A percentile compares a stretch with the other conserved stretches of the same genome.
These are phyloP conservation scores for Aspergillus fumigatiaffinis DNA, from an alignment of 2,329 filamentous ascomycete species.

Conservation along the genomic window DNA sequence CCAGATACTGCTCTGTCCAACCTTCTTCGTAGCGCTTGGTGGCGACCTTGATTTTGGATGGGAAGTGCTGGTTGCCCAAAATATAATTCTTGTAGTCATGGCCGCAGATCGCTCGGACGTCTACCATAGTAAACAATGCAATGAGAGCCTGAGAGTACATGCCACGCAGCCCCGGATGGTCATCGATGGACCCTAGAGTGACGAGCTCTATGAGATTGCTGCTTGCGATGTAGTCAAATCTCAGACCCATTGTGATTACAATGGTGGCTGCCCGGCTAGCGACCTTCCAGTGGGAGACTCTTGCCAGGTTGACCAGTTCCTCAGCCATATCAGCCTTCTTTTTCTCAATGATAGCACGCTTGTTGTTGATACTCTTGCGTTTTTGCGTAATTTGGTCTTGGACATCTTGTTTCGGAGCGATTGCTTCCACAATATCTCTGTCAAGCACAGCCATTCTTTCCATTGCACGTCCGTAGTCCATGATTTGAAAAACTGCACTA, in stretches of 20 bases:
- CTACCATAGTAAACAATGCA: slow-evolving; percentile 76
- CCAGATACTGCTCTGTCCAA: slow-evolving; percentile 76
- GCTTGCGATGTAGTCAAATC: slow-evolving; percentile 85
- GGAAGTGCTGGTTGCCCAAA: slow-evolving; percentile 70
- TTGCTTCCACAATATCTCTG: slow-evolving; percentile 63
- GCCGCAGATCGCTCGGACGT: slow-evolving; percentile 77
- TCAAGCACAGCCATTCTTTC: slow-evolving; percentile 84
- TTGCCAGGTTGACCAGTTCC: slow-evolving; percentile 74
- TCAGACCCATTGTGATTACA: slow-evolving; percentile 81
- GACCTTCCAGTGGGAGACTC: slow-evolving; percentile 91
- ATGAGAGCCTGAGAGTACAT: slow-evolving; percentile 79
- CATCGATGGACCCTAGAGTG: slow-evolving; percentile 77
- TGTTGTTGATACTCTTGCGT: slow-evolving; percentile 68
- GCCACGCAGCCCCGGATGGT: slow-evolving; percentile 78
- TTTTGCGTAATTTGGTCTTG: slow-evolving; percentile 53
- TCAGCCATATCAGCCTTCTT: slow-evolving; percentile 77
- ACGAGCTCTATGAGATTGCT: slow-evolving; percentile 79
- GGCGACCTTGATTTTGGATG: slow-evolving; percentile 69
- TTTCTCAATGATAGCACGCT: slow-evolving; percentile 71
- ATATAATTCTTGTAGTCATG: slow-evolving; percentile 88
- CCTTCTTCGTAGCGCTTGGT: slow-evolving; percentile 70
- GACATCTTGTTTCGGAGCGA: slow-evolving; percentile 67
- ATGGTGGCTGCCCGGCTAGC: slow-evolving; percentile 86
- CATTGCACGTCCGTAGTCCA: slow-evolving; percentile 86
- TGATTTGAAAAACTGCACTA: slow-evolving; percentile 75